Base-by-base conservation (phyloP, 306 rosid genomes). In the Quercus variabilis region DNA sequence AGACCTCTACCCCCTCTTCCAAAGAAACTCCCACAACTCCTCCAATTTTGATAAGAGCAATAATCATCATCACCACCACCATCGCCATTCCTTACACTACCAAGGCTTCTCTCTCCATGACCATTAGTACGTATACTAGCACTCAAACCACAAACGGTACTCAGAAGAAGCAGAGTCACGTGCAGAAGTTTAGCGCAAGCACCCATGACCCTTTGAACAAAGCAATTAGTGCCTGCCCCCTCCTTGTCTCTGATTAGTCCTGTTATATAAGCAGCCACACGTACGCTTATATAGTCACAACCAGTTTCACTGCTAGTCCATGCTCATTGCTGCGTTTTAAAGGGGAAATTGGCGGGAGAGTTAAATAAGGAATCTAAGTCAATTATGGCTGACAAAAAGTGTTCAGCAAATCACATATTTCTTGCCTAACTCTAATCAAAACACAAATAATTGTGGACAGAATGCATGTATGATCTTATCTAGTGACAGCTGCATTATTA, bases 11-110 rank as follows among this genome's bases (percentile, higher is more conserved):
- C 77, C 18, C 81, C 80, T 74, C 69, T 74, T 23, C 85, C 83
- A 75, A 11, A 41, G 80, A 79, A 84, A 82, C 86, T 87, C 35
- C 91, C 88, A 46, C 91, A 87, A 1, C 91, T 80, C 73, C 88
- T 85, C 88, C 87, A 87, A 79, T 80, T 87, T 55, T 60, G 55
- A 69, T 82, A 63, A 12, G 80, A 71, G 69, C 84, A 82, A 71
- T 82, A 31, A 41, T 84, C 75, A 30, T 69, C 76, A 51, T 26
- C 15, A 5, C 77, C 79, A 60, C 74, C 80, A 19, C 15, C 77
- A 38, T 75, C 81, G 74, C 88, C 85, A 67, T 1, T 33, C 33
- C 74, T 85, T 69, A 86, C 83, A 82, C 77, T 79, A 77, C 5
- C 81, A 74, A 21, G 77, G 30, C 81, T 35, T 12, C 31, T 71